A percentile compares a stretch with the other conserved stretches of the same genome.
Evolutionary conservation across 768 basidiomycete species (phyloP).

Genomic region (Gloeopeniophorella convolvens): DNA sequence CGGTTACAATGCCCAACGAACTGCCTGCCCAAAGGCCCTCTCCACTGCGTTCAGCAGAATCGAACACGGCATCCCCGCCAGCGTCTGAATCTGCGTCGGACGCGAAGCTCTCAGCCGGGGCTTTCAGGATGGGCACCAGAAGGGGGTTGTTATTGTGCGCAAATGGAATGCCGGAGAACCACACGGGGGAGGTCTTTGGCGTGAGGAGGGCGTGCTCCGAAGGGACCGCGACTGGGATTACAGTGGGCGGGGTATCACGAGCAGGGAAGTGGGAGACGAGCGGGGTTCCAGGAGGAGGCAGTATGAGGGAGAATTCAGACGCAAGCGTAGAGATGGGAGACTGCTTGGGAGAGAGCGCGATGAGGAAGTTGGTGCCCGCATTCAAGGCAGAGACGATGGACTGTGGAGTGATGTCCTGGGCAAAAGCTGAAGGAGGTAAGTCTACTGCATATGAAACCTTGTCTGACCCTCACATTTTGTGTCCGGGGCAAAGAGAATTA

Average conservation of each 20-base stretch:
- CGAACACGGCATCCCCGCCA: constrained; percentile 55
- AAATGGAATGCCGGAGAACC: constrained; percentile 70
- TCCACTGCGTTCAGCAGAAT: constrained; percentile 67
- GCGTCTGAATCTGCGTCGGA: constrained; percentile 55
- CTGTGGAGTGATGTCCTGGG: constrained; percentile 76
- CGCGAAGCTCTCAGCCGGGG: constrained; percentile 70
- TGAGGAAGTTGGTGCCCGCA: constrained; percentile 72
- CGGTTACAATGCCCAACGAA: constrained; percentile 70
- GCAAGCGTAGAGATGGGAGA: constrained; percentile 72
- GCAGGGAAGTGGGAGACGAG: constrained; percentile 83
- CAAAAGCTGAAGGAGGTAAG: constrained; percentile 42
- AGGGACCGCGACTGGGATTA: constrained; percentile 59
- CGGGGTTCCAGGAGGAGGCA: constrained; percentile 77
- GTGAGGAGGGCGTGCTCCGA: constrained; percentile 39
- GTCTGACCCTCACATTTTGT: constrained; percentile 62
- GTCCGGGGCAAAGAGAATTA: constrained; percentile 81
- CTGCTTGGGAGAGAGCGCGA: constrained; percentile 73
- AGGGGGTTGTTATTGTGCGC: constrained; percentile 69
- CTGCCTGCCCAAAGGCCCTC: constrained; percentile 83
- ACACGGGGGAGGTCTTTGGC: constrained; percentile 48
- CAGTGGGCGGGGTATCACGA: constrained; percentile 52
- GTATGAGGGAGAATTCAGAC: constrained; percentile 85
- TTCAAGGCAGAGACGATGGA: constrained; percentile 65
- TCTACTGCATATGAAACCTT: neutral
- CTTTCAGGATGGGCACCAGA: constrained; percentile 74